phyloP scores from a whole-genome alignment of 495 filamentous ascomycete species.

The Neurospora sp. region DNA sequence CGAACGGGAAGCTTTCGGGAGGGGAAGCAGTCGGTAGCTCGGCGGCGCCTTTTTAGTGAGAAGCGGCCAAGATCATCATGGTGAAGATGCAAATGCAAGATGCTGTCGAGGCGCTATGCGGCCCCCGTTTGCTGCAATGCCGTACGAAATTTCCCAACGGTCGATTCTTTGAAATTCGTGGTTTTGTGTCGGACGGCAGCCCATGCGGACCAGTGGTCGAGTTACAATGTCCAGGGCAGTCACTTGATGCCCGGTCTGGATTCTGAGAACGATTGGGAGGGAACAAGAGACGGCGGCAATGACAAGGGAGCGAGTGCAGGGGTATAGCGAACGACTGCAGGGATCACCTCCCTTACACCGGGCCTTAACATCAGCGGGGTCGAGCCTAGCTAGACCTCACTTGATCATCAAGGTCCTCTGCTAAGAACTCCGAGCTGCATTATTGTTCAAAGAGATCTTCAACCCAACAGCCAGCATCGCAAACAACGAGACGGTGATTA shows the following conservation, averaged over 20 bases:
- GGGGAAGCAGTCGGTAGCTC: neutral
- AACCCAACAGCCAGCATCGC: neutral
- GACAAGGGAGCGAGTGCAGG: neutral
- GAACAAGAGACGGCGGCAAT: neutral
- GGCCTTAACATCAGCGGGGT: neutral
- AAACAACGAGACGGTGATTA: neutral
- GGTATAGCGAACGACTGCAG: neutral
- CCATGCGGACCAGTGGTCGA: neutral
- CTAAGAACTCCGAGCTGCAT: neutral
- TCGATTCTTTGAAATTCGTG: neutral
- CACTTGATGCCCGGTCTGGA: neutral
- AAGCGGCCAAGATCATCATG: neutral
- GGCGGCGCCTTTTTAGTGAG: neutral
- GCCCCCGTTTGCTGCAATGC: neutral
- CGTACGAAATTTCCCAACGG: neutral
- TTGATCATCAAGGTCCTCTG: neutral
- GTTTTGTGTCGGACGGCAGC: neutral
- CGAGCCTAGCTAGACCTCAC: neutral
- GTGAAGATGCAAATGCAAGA: neutral
- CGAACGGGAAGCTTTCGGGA: neutral
- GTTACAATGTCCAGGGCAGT: neutral
- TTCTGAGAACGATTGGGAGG: neutral
- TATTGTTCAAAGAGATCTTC: neutral
- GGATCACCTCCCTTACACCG: neutral
- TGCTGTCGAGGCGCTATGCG: neutral